Evolutionary conservation across 2,329 filamentous ascomycete species (phyloP).

Genomic region (Cadophora sp.): DNA sequence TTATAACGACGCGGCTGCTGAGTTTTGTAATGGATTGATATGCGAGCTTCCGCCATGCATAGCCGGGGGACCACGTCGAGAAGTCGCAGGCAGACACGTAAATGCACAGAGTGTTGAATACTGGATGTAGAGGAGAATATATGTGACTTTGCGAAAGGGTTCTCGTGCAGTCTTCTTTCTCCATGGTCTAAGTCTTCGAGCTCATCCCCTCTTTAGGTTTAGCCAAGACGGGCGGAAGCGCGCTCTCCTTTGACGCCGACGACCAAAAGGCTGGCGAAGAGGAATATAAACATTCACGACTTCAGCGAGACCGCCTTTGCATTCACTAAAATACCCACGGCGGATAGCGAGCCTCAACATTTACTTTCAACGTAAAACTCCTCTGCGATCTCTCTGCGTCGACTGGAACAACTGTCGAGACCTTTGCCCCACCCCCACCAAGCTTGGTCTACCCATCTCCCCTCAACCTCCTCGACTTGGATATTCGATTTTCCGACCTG

Average conservation of each 20-base stretch:
- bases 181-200: not conserved
- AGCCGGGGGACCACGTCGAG: constrained; percentile 8
- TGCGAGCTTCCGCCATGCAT: constrained; percentile 36
- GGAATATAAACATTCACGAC: constrained; percentile 18
- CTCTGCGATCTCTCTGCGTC: not conserved
- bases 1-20: constrained; percentile 7
- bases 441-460: constrained; percentile 2
- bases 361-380: not conserved
- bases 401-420: not conserved
- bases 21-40: not conserved
- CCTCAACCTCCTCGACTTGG: not conserved
- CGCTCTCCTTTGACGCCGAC: not conserved
- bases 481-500: not conserved
- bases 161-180: not conserved
- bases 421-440: constrained; percentile 22
- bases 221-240: constrained; percentile 5
- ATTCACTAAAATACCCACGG: not conserved
- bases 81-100: not conserved
- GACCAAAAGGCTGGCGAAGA: not conserved
- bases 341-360: not conserved
- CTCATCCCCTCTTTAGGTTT: constrained; percentile 11
- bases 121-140: not conserved
- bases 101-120: not conserved
- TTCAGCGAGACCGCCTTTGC: not conserved
- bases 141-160: not conserved